Evolutionary conservation across 2,329 filamentous ascomycete genomes (phyloP).

Genomic region (Colletotrichum coccodes): DNA sequence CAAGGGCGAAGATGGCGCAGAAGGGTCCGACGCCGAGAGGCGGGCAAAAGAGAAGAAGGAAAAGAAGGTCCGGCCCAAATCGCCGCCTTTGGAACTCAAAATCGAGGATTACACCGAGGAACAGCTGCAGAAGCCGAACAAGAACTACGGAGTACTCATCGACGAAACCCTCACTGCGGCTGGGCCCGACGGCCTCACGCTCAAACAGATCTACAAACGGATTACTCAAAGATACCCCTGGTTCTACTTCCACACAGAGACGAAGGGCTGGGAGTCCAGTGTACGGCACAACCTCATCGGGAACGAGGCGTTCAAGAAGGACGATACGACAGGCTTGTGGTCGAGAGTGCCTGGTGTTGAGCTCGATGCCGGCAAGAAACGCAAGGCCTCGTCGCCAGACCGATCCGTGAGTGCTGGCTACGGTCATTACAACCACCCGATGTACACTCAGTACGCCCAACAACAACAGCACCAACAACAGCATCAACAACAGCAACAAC

Average conservation of each 20-base stretch:
- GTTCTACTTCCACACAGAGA: slow-evolving; percentile 69
- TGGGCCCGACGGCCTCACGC: slow-evolving; percentile 58
- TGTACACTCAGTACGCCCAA: slow-evolving; percentile 39
- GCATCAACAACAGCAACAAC: too few relatives aligned
- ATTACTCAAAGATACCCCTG: slow-evolving; percentile 68
- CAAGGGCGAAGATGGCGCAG: slow-evolving; percentile 61
- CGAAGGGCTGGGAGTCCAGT: slow-evolving; percentile 74
- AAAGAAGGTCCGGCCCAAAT: slow-evolving; percentile 68
- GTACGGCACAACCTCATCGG: slow-evolving; percentile 73
- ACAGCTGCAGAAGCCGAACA: slow-evolving; percentile 69
- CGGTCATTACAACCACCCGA: slow-evolving; percentile 37
- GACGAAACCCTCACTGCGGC: slow-evolving; percentile 68
- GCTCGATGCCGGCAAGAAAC: slow-evolving; percentile 70
- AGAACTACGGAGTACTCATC: slow-evolving; percentile 70
- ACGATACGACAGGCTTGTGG: slow-evolving; percentile 66
- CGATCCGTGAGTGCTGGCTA: slow-evolving; percentile 51
- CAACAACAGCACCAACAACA: slow-evolving; percentile 45
- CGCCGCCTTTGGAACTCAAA: slow-evolving; percentile 66
- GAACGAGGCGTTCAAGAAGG: slow-evolving; percentile 69
- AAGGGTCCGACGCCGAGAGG: slow-evolving; percentile 66
- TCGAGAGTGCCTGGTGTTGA: slow-evolving; percentile 67
- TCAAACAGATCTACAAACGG: slow-evolving; percentile 72
- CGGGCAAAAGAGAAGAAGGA: slow-evolving; percentile 68
- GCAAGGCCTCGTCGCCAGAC: slow-evolving; percentile 64
- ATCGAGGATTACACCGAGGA: slow-evolving; percentile 66